Evolutionary conservation across 2,329 filamentous ascomycete genomes (phyloP).

Genomic region (Trichoderma sp.): DNA sequence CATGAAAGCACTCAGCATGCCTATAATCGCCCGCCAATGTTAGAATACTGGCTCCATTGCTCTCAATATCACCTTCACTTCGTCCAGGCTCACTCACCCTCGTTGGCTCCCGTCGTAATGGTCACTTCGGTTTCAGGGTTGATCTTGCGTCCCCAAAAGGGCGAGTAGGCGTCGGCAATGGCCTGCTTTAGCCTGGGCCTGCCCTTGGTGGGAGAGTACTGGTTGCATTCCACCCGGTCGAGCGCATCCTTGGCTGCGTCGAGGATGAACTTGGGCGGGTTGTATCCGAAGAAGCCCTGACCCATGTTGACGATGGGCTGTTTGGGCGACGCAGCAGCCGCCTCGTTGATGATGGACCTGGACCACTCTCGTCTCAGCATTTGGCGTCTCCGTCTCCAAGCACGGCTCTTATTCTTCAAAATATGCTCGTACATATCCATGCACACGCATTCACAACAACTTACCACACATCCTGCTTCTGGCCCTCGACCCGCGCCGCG

Average conservation of each 20-base stretch:
- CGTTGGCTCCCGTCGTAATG: constrained; percentile 89
- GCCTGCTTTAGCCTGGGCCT: constrained; percentile 90
- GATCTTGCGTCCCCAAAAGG: constrained; percentile 78
- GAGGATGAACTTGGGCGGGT: constrained; percentile 86
- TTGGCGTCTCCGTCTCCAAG: neutral
- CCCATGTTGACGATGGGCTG: constrained; percentile 68
- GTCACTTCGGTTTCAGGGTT: constrained; percentile 92
- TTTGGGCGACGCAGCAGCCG: constrained; percentile 61
- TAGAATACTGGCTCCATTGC: neutral
- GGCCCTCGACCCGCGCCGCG: constrained; percentile 51
- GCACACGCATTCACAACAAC: constrained; percentile 26
- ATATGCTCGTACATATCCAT: neutral
- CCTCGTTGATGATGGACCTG: constrained; percentile 68
- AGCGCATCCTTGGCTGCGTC: constrained; percentile 89
- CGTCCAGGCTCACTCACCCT: constrained; percentile 45
- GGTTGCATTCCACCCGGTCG: constrained; percentile 92
- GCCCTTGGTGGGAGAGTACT: constrained; percentile 96
- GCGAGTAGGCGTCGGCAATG: constrained; percentile 88
- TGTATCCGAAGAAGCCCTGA: constrained; percentile 83
- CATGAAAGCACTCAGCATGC: constrained; percentile 98
- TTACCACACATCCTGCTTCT: constrained; percentile 57
- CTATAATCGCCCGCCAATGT: constrained; percentile 13
- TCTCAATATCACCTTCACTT: neutral
- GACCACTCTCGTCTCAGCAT: neutral
- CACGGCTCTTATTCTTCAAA: neutral